Evolutionary conservation across 345 rosid species (phyloP).

Genomic region (Theobroma cacao): DNA sequence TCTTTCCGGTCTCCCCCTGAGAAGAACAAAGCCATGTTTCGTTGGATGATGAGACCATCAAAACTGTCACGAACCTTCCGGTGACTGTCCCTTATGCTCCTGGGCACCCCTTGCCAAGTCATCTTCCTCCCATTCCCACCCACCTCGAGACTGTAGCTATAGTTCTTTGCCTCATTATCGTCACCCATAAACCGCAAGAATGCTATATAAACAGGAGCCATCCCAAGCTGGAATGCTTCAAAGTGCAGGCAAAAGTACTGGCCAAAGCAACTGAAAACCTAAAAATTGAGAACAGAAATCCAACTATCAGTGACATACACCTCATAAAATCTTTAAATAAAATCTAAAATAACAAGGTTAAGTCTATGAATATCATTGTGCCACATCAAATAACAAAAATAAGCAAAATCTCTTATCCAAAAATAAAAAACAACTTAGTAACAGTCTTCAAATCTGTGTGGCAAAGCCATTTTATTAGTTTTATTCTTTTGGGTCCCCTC

Average conservation of each 20-base stretch:
- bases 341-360: not conserved
- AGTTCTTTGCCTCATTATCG: constrained; percentile 64
- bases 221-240: constrained; percentile 72
- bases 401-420: not conserved
- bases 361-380: not conserved
- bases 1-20: constrained; percentile 78
- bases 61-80: constrained; percentile 69
- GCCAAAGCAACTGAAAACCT: constrained; percentile 81
- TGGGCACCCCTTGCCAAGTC: constrained; percentile 80
- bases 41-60: constrained; percentile 74
- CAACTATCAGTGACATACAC: not conserved
- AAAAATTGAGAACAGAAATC: not conserved
- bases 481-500: not conserved
- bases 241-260: constrained; percentile 75
- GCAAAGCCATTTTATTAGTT: not conserved
- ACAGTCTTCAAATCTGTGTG: not conserved
- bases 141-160: constrained; percentile 73
- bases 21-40: constrained; percentile 79
- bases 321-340: not conserved
- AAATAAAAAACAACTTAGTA: not conserved
- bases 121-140: constrained; percentile 78
- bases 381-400: not conserved
- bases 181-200: constrained; percentile 75
- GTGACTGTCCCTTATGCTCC: constrained; percentile 77
- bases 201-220: constrained; percentile 73